These are phyloP conservation scores for Spergularia bocconei DNA, from an alignment of 148 eudicot genomes.

Conservation along the genomic window DNA sequence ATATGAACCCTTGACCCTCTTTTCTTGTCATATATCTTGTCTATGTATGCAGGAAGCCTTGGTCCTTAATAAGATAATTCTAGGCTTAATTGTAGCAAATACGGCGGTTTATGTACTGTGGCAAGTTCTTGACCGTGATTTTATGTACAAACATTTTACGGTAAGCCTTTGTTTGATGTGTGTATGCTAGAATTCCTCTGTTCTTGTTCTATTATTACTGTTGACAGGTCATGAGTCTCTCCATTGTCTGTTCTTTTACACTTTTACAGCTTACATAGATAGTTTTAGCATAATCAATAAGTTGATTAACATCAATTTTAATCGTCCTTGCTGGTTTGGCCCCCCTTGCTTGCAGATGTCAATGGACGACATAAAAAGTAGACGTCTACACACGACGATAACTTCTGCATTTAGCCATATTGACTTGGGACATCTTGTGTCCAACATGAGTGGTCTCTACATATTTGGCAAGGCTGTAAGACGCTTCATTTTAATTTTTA, in stretches of 20 bases:
- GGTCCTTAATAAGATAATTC: conserved; percentile 54
- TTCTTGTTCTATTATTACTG: background rate
- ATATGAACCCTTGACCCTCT: background rate
- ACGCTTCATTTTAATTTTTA: background rate
- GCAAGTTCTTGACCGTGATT: conserved; percentile 45
- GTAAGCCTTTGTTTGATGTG: conserved; percentile 48
- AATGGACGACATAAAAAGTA: conserved; percentile 65
- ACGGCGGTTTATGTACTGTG: conserved; percentile 72
- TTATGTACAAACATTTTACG: conserved; percentile 68
- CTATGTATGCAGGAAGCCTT: conserved; percentile 51
- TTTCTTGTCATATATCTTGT: conserved; percentile 5
- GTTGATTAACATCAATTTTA: background rate
- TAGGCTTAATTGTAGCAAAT: conserved; percentile 65
- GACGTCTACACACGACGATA: conserved; percentile 77
- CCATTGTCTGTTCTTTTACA: background rate
- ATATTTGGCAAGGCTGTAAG: conserved; percentile 68
- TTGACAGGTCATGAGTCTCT: background rate
- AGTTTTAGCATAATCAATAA: background rate
- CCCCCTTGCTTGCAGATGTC: conserved; percentile 52
- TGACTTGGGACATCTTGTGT: conserved; percentile 48
- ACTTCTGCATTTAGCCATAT: conserved; percentile 85
- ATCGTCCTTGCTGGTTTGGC: background rate
- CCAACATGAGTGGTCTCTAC: conserved; percentile 86
- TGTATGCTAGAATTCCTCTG: background rate
- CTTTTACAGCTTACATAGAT: background rate